These are phyloP conservation scores for Calendula officinalis DNA, from an alignment of 129 eudicot genomes.

Conservation along the genomic window DNA sequence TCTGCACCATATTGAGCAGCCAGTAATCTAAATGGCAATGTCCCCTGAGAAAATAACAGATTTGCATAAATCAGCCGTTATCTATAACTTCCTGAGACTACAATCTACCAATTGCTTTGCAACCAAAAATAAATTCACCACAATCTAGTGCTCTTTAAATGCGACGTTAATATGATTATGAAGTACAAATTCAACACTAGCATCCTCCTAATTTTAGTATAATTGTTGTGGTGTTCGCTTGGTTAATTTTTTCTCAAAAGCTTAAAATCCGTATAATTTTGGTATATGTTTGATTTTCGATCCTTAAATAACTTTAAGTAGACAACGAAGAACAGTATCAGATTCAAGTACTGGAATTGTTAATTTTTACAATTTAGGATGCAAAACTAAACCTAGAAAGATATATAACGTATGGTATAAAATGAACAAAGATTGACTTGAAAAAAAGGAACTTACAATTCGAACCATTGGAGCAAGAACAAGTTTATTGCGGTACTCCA, in stretches of 20 bases:
- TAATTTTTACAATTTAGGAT: neutral
- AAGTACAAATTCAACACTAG: neutral
- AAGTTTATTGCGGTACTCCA: conserved; percentile 78
- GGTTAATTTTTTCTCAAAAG: neutral
- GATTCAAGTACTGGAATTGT: neutral
- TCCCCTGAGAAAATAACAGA: conserved; percentile 53
- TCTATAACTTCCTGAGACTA: neutral
- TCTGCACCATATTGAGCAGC: conserved; percentile 91
- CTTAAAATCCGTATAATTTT: neutral
- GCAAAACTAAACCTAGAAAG: conserved; percentile 23
- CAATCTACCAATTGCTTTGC: neutral
- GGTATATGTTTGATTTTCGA: neutral
- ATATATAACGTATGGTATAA: neutral
- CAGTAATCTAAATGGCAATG: conserved; percentile 83
- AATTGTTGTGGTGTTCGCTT: neutral
- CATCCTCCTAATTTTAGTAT: neutral
- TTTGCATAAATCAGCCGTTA: conserved; percentile 16
- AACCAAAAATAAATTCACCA: no score
- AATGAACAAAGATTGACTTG: neutral
- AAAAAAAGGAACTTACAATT: conserved; percentile 57
- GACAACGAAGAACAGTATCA: neutral
- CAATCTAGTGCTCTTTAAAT: no score
- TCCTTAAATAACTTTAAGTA: neutral
- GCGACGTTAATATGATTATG: conserved; percentile 2
- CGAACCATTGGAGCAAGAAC: conserved; percentile 98